Percentiles rank a stretch among this genome's conserved stretches.
Conservation (phyloP, 2,329 filamentous ascomycete genomes). For the Colletotrichum filicis region DNA sequence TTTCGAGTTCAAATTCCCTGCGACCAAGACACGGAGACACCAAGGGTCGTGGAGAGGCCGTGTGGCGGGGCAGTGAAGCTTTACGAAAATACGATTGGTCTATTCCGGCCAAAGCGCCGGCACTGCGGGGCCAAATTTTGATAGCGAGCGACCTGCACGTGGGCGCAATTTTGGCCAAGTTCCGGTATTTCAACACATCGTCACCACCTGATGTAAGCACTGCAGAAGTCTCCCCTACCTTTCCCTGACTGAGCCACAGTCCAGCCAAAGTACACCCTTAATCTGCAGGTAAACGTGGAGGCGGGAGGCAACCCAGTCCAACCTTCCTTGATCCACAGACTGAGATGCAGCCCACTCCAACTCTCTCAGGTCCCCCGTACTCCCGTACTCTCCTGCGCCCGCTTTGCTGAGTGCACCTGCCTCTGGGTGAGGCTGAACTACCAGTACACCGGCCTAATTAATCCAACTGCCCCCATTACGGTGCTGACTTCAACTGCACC, state of each 20-base stretch:
- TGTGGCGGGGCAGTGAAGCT: slow-evolving; percentile 31
- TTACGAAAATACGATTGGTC: slow-evolving; percentile 20
- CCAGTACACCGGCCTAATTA: slow-evolving; percentile 28
- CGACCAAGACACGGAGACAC: slow-evolving; percentile 11
- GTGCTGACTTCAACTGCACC: slow-evolving; percentile 23
- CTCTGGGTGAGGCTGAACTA: slow-evolving; percentile 33
- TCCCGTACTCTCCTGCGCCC: background rate
- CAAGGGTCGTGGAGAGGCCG: slow-evolving; percentile 28
- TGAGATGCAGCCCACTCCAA: background rate
- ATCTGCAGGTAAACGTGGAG: slow-evolving; percentile 22
- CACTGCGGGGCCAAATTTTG: slow-evolving; percentile 13
- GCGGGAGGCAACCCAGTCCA: slow-evolving; percentile 35
- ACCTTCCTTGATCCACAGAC: slow-evolving; percentile 6
- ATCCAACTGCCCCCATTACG: slow-evolving; percentile 33
- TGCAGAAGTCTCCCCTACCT: background rate
- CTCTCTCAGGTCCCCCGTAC: slow-evolving; percentile 2
- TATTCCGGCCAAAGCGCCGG: background rate
- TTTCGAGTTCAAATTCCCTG: background rate
- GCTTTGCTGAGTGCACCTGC: background rate
- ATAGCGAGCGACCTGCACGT: slow-evolving; percentile 30
- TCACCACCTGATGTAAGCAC: background rate
- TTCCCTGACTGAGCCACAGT: slow-evolving; percentile 20
- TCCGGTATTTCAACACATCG: background rate
- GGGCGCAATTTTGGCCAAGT: slow-evolving; percentile 9
- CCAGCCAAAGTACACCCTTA: slow-evolving; percentile 19